Evolutionary conservation across 768 basidiomycete genomes (phyloP).

Genomic region (Termitomyces sp.): DNA sequence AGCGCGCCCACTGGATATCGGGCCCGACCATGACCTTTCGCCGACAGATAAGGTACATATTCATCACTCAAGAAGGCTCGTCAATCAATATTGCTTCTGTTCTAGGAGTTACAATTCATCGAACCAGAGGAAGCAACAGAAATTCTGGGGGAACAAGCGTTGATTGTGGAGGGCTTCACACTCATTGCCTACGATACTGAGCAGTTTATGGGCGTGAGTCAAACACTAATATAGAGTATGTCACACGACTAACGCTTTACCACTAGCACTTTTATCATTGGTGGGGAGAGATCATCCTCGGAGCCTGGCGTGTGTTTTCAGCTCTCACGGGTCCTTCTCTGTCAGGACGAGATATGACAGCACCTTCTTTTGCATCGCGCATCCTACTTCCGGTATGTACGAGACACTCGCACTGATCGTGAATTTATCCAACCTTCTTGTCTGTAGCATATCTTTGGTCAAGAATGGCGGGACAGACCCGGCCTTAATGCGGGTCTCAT

Average conservation of each 20-base stretch:
- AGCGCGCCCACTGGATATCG: slow-evolving; percentile 22
- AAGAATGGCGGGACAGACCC: slow-evolving; percentile 18
- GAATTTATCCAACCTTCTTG: not conserved
- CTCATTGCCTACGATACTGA: slow-evolving; percentile 18
- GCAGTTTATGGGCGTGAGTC: slow-evolving; percentile 19
- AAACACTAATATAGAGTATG: not conserved
- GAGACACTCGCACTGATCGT: not conserved
- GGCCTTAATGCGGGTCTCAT: slow-evolving; percentile 44
- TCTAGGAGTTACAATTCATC: slow-evolving; percentile 17
- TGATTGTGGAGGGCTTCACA: slow-evolving; percentile 14
- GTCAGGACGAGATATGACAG: not conserved
- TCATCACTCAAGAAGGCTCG: not conserved
- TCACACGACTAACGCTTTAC: not conserved
- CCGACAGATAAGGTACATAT: slow-evolving; percentile 25
- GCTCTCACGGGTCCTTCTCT: slow-evolving; percentile 2
- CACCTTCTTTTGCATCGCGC: slow-evolving; percentile 11
- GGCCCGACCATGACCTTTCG: slow-evolving; percentile 16
- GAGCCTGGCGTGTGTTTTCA: slow-evolving; percentile 19
- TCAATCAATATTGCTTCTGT: not conserved
- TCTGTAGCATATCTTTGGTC: slow-evolving; percentile 14
- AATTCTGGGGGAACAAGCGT: slow-evolving; percentile 13
- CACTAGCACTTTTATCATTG: slow-evolving; percentile 21
- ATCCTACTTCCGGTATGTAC: slow-evolving; percentile 17
- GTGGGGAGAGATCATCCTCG: slow-evolving; percentile 23
- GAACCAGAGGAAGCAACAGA: slow-evolving; percentile 9